These are phyloP conservation scores for Ceratobasidium sp. DNA, from an alignment of 1,284 basidiomycete species.

Conservation along the genomic window DNA sequence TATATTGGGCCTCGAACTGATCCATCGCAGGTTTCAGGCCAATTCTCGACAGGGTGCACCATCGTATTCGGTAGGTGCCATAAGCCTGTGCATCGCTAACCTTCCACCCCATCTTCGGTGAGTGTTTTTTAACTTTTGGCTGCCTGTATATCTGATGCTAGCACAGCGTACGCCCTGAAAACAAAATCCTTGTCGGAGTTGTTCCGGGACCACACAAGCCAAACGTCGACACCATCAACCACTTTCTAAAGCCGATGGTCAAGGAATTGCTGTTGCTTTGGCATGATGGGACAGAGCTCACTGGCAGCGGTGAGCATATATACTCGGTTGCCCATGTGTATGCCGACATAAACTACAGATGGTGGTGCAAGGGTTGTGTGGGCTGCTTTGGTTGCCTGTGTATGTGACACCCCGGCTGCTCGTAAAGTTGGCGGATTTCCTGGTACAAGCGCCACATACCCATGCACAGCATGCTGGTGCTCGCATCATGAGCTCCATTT, in stretches of 20 bases:
- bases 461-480: slow-evolving; percentile 25
- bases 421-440: slow-evolving; percentile 17
- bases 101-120: slow-evolving; percentile 23
- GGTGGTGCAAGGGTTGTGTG: background rate
- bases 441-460: background rate
- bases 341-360: background rate
- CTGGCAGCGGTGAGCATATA: background rate
- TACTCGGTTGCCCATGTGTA: background rate
- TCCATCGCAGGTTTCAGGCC: background rate
- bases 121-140: no score
- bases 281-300: background rate
- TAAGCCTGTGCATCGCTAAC: slow-evolving; percentile 22
- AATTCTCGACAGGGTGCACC: background rate
- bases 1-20: no score
- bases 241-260: slow-evolving; percentile 22
- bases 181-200: slow-evolving; percentile 26
- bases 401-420: slow-evolving; percentile 9
- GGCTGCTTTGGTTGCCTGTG: background rate
- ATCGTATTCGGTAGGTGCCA: slow-evolving; percentile 8
- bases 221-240: slow-evolving; percentile 16
- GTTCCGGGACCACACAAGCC: slow-evolving; percentile 15
- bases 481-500: background rate
- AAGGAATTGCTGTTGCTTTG: background rate
- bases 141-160: background rate
- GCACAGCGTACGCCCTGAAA: slow-evolving; percentile 4